Conservation (phyloP, 768 basidiomycete species). For the Pleurotus tuoliensis region DNA sequence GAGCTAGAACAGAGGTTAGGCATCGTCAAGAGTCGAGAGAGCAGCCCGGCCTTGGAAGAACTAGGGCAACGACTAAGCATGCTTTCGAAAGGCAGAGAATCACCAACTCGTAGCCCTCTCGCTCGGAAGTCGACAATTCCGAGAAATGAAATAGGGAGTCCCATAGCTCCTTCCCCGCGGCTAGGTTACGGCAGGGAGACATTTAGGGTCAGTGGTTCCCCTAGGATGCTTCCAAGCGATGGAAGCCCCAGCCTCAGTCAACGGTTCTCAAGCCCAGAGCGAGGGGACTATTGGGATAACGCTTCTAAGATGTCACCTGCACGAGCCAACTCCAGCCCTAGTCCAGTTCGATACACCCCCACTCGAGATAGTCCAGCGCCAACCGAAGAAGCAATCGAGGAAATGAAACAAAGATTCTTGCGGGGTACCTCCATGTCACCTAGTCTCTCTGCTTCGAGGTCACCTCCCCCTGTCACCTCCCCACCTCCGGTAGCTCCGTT, state of each 20-base stretch:
- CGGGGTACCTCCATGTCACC: constrained; percentile 23
- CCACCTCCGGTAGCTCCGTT: neutral
- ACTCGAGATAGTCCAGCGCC: constrained; percentile 28
- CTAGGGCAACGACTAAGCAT: constrained; percentile 40
- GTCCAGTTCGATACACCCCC: constrained; percentile 19
- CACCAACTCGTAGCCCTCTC: constrained; percentile 9
- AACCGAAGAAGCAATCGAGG: constrained; percentile 51
- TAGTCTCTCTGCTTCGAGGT: constrained; percentile 15
- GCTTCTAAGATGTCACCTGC: constrained; percentile 10
- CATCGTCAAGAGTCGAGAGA: constrained; percentile 48
- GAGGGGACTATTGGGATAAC: constrained; percentile 10
- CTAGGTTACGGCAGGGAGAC: neutral
- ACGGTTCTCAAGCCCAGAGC: constrained; percentile 21
- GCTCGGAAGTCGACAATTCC: neutral
- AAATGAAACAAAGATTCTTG: constrained; percentile 60
- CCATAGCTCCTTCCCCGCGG: neutral
- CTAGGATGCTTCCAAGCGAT: constrained; percentile 9
- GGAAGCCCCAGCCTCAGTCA: constrained; percentile 16
- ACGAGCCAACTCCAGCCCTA: constrained; percentile 18
- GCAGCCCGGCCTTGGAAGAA: constrained; percentile 52
- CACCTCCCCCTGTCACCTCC: constrained; percentile 7
- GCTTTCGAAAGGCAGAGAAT: constrained; percentile 14
- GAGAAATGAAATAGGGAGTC: neutral
- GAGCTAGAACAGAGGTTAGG: constrained; percentile 62
- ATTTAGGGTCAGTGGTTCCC: neutral